Conservation (phyloP, 2,329 filamentous ascomycete species). For the Colletotrichum neosansevieriae region DNA sequence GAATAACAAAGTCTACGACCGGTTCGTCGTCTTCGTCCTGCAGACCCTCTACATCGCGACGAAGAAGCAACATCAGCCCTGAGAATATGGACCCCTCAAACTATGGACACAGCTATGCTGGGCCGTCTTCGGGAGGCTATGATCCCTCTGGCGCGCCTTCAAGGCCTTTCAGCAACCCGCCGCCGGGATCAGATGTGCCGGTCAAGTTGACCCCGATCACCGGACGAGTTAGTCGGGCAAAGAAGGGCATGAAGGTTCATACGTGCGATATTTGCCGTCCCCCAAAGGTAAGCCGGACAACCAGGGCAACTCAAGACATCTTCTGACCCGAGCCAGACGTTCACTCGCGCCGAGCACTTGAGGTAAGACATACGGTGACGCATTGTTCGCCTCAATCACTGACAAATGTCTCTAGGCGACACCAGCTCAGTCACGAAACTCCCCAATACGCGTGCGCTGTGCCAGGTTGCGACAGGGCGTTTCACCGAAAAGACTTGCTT, state of each 20-base stretch:
- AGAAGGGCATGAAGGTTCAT: conserved; percentile 71
- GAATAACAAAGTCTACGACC: conserved; percentile 47
- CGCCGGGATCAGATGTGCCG: conserved; percentile 51
- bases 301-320: not conserved
- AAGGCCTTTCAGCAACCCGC: conserved; percentile 55
- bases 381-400: not conserved
- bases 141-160: conserved; percentile 48
- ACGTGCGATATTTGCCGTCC: conserved; percentile 64
- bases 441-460: conserved; percentile 64
- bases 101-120: conserved; percentile 42
- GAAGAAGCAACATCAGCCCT: conserved; percentile 60
- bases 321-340: conserved; percentile 58
- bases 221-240: conserved; percentile 67
- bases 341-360: conserved; percentile 72
- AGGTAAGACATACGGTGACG: conserved; percentile 55
- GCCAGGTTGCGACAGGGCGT: conserved; percentile 67
- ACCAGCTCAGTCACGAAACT: conserved; percentile 70
- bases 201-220: conserved; percentile 69
- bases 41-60: conserved; percentile 45
- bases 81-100: conserved; percentile 62
- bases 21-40: conserved; percentile 43
- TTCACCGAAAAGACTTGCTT: conserved; percentile 70
- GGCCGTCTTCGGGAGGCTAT: conserved; percentile 44
- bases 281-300: conserved; percentile 57
- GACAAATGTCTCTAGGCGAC: conserved; percentile 58